These are phyloP conservation scores for Camelina hispida DNA, from an alignment of 345 rosid species.

Conservation along the genomic window DNA sequence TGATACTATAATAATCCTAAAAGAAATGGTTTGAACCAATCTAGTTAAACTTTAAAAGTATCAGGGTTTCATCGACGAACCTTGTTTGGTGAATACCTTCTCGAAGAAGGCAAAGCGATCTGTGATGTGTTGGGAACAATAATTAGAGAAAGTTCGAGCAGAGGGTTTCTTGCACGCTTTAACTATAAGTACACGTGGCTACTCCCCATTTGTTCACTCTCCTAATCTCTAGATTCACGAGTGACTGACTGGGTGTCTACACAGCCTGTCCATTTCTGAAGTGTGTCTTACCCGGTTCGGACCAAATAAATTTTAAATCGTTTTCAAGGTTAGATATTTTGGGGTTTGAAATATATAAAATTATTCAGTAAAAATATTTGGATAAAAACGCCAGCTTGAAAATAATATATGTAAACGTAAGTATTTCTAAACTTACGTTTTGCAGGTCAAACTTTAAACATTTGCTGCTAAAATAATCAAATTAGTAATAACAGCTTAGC, in stretches of 20 bases:
- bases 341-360: not conserved
- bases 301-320: not conserved
- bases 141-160: not conserved
- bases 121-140: not conserved
- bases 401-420: not conserved
- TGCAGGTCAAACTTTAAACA: not conserved
- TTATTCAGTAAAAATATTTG: not conserved
- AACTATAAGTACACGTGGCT: slow-evolving; percentile 10
- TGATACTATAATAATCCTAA: too few relatives aligned
- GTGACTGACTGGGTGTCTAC: not conserved
- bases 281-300: not conserved
- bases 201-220: not conserved
- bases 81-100: not conserved
- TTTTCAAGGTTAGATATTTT: not conserved
- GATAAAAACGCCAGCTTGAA: not conserved
- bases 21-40: too few relatives aligned
- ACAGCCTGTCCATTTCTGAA: not conserved
- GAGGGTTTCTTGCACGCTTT: slow-evolving; percentile 31
- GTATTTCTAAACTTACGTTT: not conserved
- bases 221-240: not conserved
- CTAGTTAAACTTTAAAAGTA: too few relatives aligned
- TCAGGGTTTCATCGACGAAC: not conserved
- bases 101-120: not conserved
- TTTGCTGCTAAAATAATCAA: slow-evolving; percentile 5
- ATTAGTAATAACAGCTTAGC: slow-evolving; percentile 1